Base-by-base conservation (phyloP, 164 flowering plant species). In the Dillenia turbinata region DNA sequence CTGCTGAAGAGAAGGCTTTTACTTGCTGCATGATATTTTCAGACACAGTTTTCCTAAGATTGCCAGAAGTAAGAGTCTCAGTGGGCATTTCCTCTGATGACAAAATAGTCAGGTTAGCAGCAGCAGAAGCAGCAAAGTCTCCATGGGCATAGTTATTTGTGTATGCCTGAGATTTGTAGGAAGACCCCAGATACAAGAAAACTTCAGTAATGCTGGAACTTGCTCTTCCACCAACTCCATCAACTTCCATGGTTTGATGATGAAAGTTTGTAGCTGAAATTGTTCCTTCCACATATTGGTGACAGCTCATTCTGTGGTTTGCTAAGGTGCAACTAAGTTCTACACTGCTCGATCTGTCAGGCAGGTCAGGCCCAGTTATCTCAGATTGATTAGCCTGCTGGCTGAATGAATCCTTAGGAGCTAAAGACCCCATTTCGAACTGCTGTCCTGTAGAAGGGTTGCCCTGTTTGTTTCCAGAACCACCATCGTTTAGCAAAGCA, bases 81-180 rank as follows among this genome's bases (percentile, higher is more conserved):
- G 81, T 62, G 58, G 50, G 79, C 60, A 69, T 76, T 72, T 86
- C 95, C 66, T 88, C 97, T n/a, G 92, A 78, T 56, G 80, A 79
- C 65, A 88, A 74, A 71, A 72, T 66, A 52, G 90, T 84, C 59
- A 90, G 65, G 69, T 72, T 86, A 59, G 92, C 92, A 72, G 94
- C 97, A 56, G 99, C 97, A 67, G 92, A 79, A 47, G 96, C 96
- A 63, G 98, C 96, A 73, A 85, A 77, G 9, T 88, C 94, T 49
- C 97, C 99, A 76, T 79, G 96, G 63, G 71, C 65, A 63, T 92
- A 95, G 52, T 81, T 73, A 79, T 95, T 95, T 46, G 75, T 49
- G 50, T 92, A 95, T 24, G 79, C 67, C 59, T 81, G 73, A 57
- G 85, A 78, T 67, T 83, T 87, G 62, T 85, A 91, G 40, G 56